Evolutionary conservation across 2,329 filamentous ascomycete genomes (phyloP), one percentile per base, ranked within the genome.

Genomic region (Chrysosphaeria jannelii): DNA sequence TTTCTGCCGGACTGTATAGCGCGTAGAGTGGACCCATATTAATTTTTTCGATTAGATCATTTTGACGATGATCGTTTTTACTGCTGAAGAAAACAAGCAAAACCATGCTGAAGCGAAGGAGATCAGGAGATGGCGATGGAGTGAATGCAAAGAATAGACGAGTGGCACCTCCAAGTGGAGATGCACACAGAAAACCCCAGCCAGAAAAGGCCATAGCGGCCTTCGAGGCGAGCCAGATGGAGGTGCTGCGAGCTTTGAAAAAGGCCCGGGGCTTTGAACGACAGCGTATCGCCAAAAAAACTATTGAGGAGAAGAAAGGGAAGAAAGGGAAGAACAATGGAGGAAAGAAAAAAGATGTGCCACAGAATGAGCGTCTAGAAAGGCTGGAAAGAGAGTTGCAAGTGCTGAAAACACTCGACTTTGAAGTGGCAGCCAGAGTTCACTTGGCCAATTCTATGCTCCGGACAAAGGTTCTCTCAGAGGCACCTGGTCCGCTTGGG

Each of bases 251-350:
- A 27, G 67, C 66, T 1, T 50, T 81, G 29, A 76, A 76, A 41
- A 49, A 53, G 8, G 67, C 65, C 27, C 75, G 72, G 38, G 65
- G 66, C 22, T 69, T 75, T 36, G 72, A 81, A 47, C 56, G 71
- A 21, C 74, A 81, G 44, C 71, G 76, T 31, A 53, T 71, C 28
- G 55, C 66, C 29, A 67, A 61, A 39, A 47, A 53, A 20, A 40
- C 58, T 9, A 50, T 44, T 23, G 54, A 59, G 14, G 43, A 45
- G 24, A 49, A 46, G 24, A 23, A 25, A 27, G 20, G 16, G n/a
- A 25, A 21, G 5, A 22, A 14, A 15, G 16, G 14, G 17, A 26
- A 27, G 19, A 19, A 19, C n/a, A 24, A 23, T 12, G n/a, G n/a
- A 6, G 14, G 20, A 10, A 8, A 13, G 13, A 5, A 7, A 7